Percentiles rank a stretch among this genome's conserved stretches.
Conservation (phyloP, 768 basidiomycete species). For the Tulasnella sp. region DNA sequence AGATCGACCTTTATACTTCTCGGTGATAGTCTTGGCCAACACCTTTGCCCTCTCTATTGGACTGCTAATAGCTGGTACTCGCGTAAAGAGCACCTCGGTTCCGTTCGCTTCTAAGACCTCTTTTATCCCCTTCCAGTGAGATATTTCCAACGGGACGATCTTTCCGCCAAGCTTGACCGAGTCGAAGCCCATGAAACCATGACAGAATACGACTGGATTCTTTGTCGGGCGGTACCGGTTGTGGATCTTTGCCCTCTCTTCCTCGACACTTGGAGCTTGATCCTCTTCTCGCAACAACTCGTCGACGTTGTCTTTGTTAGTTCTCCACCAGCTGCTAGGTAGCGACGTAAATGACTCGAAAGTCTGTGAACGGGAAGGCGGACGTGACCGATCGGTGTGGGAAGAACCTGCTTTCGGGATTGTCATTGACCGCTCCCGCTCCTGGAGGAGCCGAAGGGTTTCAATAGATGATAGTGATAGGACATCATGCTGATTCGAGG, state of each 20-base stretch:
- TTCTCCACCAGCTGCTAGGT: conserved; percentile 49
- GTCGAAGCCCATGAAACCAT: conserved; percentile 89
- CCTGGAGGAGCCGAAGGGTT: conserved; percentile 47
- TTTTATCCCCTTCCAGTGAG: conserved; percentile 95
- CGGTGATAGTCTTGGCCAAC: conserved; percentile 72
- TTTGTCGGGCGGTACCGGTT: conserved; percentile 56
- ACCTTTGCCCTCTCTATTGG: conserved; percentile 86
- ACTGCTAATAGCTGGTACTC: conserved; percentile 88
- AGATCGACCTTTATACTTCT: conserved; percentile 71
- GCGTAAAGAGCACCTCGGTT: conserved; percentile 83
- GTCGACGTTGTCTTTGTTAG: conserved; percentile 47
- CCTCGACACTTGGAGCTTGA: conserved; percentile 45
- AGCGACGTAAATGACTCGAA: conserved; percentile 29
- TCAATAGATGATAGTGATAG: conserved; percentile 50
- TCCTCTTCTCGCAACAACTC: conserved; percentile 52
- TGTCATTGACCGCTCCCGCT: neutral
- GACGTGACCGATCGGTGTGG: neutral
- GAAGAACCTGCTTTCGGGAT: neutral
- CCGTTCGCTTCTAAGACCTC: conserved; percentile 88
- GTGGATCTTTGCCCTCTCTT: conserved; percentile 45
- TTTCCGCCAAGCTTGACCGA: conserved; percentile 71
- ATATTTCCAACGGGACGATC: conserved; percentile 76
- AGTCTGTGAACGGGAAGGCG: neutral
- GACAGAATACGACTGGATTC: conserved; percentile 91
- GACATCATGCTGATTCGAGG: neutral